Evolutionary conservation across 2,329 filamentous ascomycete species (phyloP).

Genomic region (Trichoderma polysporum): DNA sequence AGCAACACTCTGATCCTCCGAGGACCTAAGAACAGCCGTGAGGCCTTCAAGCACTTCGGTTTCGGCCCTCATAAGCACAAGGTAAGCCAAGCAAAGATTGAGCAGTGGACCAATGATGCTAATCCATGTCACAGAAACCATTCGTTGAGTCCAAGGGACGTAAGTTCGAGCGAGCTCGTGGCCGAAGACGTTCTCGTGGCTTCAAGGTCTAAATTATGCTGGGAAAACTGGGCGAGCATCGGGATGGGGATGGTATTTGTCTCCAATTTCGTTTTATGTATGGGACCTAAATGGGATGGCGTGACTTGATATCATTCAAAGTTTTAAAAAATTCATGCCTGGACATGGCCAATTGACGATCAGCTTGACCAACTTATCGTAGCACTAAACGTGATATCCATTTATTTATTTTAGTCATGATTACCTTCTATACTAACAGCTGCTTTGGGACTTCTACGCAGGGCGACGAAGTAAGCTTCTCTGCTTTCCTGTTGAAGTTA

Average conservation of each 20-base stretch:
- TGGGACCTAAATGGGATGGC: constrained; percentile 45
- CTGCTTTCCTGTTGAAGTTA: constrained; percentile 47
- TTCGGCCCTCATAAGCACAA: constrained; percentile 98
- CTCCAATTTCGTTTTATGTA: constrained; percentile 34
- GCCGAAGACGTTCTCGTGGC: constrained; percentile 95
- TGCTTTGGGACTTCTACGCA: constrained; percentile 58
- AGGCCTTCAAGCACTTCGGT: constrained; percentile 99
- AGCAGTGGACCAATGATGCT: neutral
- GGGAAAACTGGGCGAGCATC: constrained; percentile 27
- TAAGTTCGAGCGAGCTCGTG: constrained; percentile 99
- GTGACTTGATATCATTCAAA: constrained; percentile 46
- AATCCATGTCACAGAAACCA: constrained; percentile 67
- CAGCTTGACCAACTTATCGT: constrained; percentile 14
- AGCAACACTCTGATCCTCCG: constrained; percentile 96
- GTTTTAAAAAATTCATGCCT: constrained; percentile 31
- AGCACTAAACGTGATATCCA: constrained; percentile 24
- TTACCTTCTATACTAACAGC: neutral
- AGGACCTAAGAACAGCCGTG: constrained; percentile 96
- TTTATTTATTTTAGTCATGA: neutral
- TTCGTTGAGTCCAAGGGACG: constrained; percentile 97
- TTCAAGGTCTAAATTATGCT: constrained; percentile 91
- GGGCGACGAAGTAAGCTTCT: constrained; percentile 82
- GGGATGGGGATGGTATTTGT: constrained; percentile 30
- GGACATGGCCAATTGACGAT: constrained; percentile 18
- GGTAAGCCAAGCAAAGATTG: constrained; percentile 50